A percentile compares a stretch with the other conserved stretches of the same genome.
These are phyloP conservation scores for Rosa rugosa DNA, from an alignment of 306 rosid genomes.

Conservation along the genomic window DNA sequence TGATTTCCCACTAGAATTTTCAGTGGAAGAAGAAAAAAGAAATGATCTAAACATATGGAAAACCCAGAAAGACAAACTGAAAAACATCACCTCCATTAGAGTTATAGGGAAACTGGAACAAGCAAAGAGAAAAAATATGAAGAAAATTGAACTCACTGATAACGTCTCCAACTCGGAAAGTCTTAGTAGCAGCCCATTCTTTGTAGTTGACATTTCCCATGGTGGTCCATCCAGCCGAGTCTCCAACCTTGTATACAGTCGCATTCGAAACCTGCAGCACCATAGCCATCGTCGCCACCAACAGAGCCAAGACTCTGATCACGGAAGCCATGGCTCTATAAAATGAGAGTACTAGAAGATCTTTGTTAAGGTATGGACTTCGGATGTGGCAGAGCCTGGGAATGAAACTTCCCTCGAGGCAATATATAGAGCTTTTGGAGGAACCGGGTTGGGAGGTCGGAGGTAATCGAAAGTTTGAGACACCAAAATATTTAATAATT, in stretches of 20 bases:
- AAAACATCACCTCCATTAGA: neutral
- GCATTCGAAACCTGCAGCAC: conserved; percentile 43
- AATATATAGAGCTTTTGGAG: conserved; percentile 45
- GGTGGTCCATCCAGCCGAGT: conserved; percentile 84
- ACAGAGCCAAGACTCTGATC: conserved; percentile 31
- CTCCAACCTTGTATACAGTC: conserved; percentile 77
- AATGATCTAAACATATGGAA: neutral
- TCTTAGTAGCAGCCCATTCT: conserved; percentile 72
- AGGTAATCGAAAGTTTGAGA: conserved; percentile 34
- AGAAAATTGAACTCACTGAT: conserved; percentile 52
- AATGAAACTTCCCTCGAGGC: neutral
- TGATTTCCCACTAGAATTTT: neutral
- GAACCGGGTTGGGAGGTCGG: conserved; percentile 20
- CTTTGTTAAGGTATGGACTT: conserved; percentile 7
- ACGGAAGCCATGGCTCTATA: conserved; percentile 46
- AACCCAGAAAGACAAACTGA: neutral
- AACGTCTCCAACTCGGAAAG: conserved; percentile 67
- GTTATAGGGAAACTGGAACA: neutral
- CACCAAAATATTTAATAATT: conserved; percentile 13
- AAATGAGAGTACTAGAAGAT: neutral
- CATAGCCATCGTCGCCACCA: conserved; percentile 24
- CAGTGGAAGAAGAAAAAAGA: neutral
- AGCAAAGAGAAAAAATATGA: neutral
- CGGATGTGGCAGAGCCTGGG: conserved; percentile 2
- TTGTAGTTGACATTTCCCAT: conserved; percentile 60